Conservation (phyloP, 148 eudicot genomes). For the Mesembryanthemum crystallinum region DNA sequence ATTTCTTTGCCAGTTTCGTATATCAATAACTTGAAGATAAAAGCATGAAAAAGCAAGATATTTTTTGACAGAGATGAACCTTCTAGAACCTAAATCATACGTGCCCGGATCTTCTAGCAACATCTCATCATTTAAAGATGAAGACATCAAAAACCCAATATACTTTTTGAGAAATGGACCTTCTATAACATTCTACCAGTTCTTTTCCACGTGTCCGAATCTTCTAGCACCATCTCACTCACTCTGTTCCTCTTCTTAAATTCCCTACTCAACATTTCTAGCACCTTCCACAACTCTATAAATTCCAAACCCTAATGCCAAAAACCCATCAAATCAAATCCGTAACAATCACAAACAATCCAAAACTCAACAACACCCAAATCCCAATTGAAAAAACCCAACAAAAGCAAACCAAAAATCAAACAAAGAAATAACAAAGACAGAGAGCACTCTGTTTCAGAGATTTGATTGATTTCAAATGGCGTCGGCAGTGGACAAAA, state of each 20-base stretch:
- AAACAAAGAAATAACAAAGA: no score
- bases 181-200: background rate
- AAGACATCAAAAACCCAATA: no score
- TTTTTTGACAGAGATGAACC: no score
- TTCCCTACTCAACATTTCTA: constrained; percentile 10
- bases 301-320: background rate
- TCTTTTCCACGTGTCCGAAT: constrained; percentile 16
- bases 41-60: no score
- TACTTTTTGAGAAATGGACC: background rate
- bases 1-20: no score
- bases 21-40: no score
- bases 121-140: background rate
- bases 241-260: background rate
- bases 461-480: background rate
- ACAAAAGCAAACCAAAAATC: no score
- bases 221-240: constrained; percentile 26
- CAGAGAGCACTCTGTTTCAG: background rate
- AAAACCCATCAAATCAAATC: background rate
- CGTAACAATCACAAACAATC: background rate
- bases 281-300: constrained; percentile 14
- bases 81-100: background rate
- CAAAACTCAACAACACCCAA: background rate
- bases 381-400: no score
- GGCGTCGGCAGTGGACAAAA: constrained; percentile 29
- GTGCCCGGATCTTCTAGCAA: background rate